Base-by-base conservation (phyloP, 2,329 filamentous ascomycete species). In the Clonostachys chloroleuca region DNA sequence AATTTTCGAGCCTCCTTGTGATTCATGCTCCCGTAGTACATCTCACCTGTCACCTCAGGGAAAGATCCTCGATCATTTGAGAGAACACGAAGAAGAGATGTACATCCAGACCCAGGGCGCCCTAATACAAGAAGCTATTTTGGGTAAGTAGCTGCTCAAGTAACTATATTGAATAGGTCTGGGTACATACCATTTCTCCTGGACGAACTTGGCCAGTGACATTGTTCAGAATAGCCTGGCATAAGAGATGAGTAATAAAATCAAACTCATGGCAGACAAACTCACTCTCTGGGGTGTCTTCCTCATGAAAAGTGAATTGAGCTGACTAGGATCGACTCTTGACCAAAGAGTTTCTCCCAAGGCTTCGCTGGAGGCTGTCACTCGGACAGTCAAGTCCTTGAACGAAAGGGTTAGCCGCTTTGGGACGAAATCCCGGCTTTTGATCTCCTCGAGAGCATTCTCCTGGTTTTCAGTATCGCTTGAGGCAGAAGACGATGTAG, bases 101-200 rank as follows among this genome's bases (percentile, higher is more conserved):
- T 64, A 42, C 62, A 65, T 2, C 62, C 62, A 1, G 62, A 55
- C 2, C 60, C 62, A 13, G 61, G 62, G 17, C 61, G 53, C 9
- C 62, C 62, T 9, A 65, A 52, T 13, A 65, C 62, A 5, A 65
- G 52, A 6, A 65, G 52, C 61, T 61, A 40, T 44, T 18, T 43
- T 40, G 44, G 12, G 35, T 14, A 20, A 3, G n/a, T 34, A 39
- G 10, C 7, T 39, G 12, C 10, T 8, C 10, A n/a, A 18, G 36
- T 36, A 44, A 12, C 5, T 12, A 13, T 3, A 36, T 36, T 20
- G 9, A 6, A 30, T 30, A 30, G 6, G 16, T 12, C 17, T 40
- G 9, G n/a, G 14, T 6, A 46, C 55, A 36, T 61, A 71, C 68
- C 67, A 70, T 72, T 49, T 72, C 68, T 1, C 68, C 68, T 0